These are phyloP conservation scores for Meyerozyma athensensis DNA, from an alignment of 1,139 yeast species.

Conservation along the genomic window DNA sequence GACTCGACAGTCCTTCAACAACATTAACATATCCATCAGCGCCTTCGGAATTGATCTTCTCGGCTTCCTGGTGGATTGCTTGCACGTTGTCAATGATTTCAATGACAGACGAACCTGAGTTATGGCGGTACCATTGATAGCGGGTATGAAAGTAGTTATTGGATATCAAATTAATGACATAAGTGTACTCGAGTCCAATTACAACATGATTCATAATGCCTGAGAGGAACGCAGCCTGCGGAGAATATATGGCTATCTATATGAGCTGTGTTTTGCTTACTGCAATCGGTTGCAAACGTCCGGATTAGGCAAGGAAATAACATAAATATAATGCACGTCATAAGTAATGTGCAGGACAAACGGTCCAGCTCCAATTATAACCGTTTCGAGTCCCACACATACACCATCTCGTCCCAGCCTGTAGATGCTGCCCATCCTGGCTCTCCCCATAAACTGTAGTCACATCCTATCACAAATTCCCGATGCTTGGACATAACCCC, in stretches of 20 bases:
- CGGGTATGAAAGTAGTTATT: neutral
- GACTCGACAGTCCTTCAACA: neutral
- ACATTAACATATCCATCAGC: neutral
- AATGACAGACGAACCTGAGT: neutral
- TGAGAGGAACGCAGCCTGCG: neutral
- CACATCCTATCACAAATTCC: slow-evolving; percentile 93
- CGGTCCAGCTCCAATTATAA: too few species aligned
- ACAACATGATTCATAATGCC: slow-evolving; percentile 2
- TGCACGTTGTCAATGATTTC: slow-evolving; percentile 2
- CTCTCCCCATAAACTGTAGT: slow-evolving; percentile 94
- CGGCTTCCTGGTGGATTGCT: neutral
- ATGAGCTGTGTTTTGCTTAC: neutral
- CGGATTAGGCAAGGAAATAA: slow-evolving; percentile 3
- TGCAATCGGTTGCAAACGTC: slow-evolving; percentile 5
- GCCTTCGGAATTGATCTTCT: neutral
- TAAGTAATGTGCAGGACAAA: neutral
- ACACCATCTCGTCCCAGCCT: slow-evolving; percentile 96
- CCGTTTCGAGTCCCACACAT: slow-evolving; percentile 75
- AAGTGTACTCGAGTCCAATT: slow-evolving; percentile 1
- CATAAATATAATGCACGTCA: neutral
- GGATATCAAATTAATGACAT: neutral
- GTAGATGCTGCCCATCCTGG: slow-evolving; percentile 95
- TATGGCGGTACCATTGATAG: neutral
- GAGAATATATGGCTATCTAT: neutral
- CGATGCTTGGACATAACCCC: slow-evolving; percentile 67